These are phyloP conservation scores for Xylaria sp. DNA, from an alignment of 2,329 filamentous ascomycete species.

Conservation along the genomic window DNA sequence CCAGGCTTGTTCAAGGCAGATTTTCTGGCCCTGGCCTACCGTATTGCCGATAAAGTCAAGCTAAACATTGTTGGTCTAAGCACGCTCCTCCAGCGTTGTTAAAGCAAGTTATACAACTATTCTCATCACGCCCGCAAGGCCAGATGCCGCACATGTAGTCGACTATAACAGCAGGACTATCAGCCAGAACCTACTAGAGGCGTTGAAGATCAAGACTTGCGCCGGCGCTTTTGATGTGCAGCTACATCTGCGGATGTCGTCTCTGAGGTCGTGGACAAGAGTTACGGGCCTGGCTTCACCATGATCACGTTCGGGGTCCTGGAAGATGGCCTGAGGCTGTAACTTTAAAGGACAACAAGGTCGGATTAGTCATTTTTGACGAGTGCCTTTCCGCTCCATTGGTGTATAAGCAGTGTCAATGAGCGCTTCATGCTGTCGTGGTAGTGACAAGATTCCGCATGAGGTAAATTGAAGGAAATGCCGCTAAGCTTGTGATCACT, in stretches of 20 bases:
- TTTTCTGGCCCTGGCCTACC: constrained; percentile 17
- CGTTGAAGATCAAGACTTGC: constrained; percentile 1
- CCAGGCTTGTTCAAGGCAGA: constrained; percentile 19
- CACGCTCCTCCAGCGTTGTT: constrained; percentile 41
- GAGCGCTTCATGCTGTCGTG: too few relatives aligned
- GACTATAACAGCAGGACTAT: constrained; percentile 23
- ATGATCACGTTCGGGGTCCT: too few relatives aligned
- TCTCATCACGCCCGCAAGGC: too few relatives aligned
- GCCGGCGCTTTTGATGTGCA: not conserved
- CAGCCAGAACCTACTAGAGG: not conserved
- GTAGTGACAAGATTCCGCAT: too few relatives aligned
- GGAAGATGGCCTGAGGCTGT: not conserved
- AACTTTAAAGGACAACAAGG: not conserved
- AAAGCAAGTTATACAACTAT: too few relatives aligned
- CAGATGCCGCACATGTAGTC: constrained; percentile 21
- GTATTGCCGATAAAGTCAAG: constrained; percentile 36
- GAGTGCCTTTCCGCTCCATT: too few relatives aligned
- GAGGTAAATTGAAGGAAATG: too few relatives aligned
- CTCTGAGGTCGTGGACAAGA: not conserved
- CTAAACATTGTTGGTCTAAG: constrained; percentile 42
- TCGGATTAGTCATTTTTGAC: not conserved
- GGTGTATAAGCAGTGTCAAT: too few relatives aligned
- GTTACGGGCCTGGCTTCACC: not conserved
- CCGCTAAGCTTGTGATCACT: too few relatives aligned
- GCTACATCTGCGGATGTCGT: not conserved